Evolutionary conservation across 805 yeast genomes (phyloP).

Genomic region (Blastobotrys americana): DNA sequence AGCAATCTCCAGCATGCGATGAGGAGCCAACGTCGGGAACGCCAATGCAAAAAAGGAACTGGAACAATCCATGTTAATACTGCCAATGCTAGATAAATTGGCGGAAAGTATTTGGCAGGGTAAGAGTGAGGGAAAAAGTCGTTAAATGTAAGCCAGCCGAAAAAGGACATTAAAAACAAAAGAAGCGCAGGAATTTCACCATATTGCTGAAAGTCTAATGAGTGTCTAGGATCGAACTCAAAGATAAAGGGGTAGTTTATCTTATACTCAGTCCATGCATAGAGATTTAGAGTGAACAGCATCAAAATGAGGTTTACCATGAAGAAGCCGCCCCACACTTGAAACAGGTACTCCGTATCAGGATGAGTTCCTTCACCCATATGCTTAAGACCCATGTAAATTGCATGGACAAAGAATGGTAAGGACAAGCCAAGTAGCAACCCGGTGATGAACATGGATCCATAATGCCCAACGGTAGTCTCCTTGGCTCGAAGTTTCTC

Average conservation of each 20-base stretch:
- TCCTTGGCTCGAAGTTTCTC: conserved; percentile 55
- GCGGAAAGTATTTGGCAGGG: conserved; percentile 72
- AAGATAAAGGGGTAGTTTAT: conserved; percentile 89
- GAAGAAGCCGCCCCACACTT: conserved; percentile 90
- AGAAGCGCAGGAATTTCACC: conserved; percentile 56
- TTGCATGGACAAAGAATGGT: conserved; percentile 58
- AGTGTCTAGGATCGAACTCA: conserved; percentile 68
- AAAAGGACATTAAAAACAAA: conserved; percentile 48
- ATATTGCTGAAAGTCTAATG: conserved; percentile 59
- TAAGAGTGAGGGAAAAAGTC: conserved; percentile 55
- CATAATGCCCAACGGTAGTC: conserved; percentile 32
- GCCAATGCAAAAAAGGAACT: conserved; percentile 44
- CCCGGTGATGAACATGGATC: conserved; percentile 52
- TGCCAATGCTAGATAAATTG: conserved; percentile 57
- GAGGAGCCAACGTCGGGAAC: conserved; percentile 74
- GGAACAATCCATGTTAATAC: conserved; percentile 53
- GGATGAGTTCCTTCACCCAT: conserved; percentile 37
- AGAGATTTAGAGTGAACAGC: conserved; percentile 61
- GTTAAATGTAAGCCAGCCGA: conserved; percentile 70
- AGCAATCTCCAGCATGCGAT: conserved; percentile 63
- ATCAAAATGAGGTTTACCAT: conserved; percentile 52
- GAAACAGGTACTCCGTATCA: conserved; percentile 58
- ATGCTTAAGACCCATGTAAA: conserved; percentile 45
- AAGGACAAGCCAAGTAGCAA: conserved; percentile 59
- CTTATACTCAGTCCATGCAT: conserved; percentile 63